phyloP scores from a whole-genome alignment of 495 filamentous ascomycete genomes.

The Patellaria atrata region DNA sequence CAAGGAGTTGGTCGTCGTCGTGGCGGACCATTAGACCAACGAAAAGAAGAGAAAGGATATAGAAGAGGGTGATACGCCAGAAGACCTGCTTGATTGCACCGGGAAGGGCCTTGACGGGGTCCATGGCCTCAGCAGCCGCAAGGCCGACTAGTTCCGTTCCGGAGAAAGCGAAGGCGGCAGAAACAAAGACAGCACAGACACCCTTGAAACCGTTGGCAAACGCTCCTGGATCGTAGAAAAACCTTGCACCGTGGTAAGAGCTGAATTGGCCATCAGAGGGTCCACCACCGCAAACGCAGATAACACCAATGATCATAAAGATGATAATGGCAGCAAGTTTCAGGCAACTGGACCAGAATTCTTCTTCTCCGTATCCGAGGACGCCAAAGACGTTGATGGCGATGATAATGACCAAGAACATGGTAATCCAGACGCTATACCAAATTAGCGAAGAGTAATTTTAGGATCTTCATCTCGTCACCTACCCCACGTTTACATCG shows the following conservation, averaged over 20 bases:
- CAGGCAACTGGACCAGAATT: slow-evolving; percentile 35
- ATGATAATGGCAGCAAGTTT: slow-evolving; percentile 35
- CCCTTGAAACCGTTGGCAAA: slow-evolving; percentile 58
- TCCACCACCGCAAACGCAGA: slow-evolving; percentile 22
- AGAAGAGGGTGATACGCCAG: slow-evolving; percentile 35
- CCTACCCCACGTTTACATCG: slow-evolving; percentile 29
- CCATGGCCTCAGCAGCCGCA: slow-evolving; percentile 33
- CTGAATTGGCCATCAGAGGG: slow-evolving; percentile 25
- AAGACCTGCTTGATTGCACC: slow-evolving; percentile 34
- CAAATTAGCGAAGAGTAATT: too few species aligned
- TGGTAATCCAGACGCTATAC: slow-evolving; percentile 35
- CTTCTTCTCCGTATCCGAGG: slow-evolving; percentile 39
- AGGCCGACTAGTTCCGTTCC: slow-evolving; percentile 42
- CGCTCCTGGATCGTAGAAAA: slow-evolving; percentile 42
- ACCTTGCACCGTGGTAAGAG: slow-evolving; percentile 29
- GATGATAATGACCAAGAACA: slow-evolving; percentile 33
- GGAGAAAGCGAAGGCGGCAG: slow-evolving; percentile 51
- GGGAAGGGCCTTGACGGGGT: slow-evolving; percentile 32
- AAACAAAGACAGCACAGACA: slow-evolving; percentile 50
- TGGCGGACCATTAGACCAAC: slow-evolving; percentile 24
- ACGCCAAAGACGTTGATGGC: slow-evolving; percentile 34
- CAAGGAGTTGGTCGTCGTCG: slow-evolving; percentile 17
- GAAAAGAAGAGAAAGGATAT: slow-evolving; percentile 22
- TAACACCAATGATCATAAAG: slow-evolving; percentile 30
- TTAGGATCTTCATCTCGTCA: too few species aligned